Base-by-base conservation (phyloP, 2,329 filamentous ascomycete species). In the Beauveria brongniartii region DNA sequence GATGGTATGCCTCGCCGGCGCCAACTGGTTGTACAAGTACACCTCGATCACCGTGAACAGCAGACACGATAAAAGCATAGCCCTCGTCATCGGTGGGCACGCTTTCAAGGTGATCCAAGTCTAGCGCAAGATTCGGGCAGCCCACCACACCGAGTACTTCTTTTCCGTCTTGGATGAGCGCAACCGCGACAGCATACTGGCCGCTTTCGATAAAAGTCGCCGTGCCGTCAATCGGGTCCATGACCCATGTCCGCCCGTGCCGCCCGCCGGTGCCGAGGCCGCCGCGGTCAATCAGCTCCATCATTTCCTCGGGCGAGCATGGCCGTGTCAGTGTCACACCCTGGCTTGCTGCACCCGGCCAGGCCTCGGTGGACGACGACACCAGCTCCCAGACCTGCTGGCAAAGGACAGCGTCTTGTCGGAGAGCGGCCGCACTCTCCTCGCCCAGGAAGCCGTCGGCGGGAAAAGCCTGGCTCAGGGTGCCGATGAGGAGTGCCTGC, bases 201-300 rank as follows among this genome's bases (percentile, higher is more conserved):
- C 79, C 69, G 34, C 75, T 72, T 4, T 69, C 68, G 28, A 82
- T 71, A 53, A 79, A 82, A 4, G 77, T 79, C 67, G 77, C 74
- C 4, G 79, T 82, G 20, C 79, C 79, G 64, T 82, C 79, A 48
- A 82, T 80, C 2, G 79, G 79, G 64, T 82, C 79, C 60, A 82
- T 79, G 2, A 81, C 75, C 78, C 78, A 82, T 8, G 76, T 71
- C 10, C 77, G 69, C 8, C 71, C 73, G 3, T 34, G 14, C 5
- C 73, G 69, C 12, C 74, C 18, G 68, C 67, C 18, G 5, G 66
- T 66, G 3, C 73, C 74, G 22, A 70, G 67, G 1, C 71, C 75
- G 2, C 82, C 82, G 14, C 77, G 70, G 66, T 84, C 81, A 66
- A 84, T 83, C 6, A 77, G 66, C n/a, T 77, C 68, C 12, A 83